A percentile compares a stretch with the other conserved stretches of the same genome.
Conservation (phyloP, 2,329 filamentous ascomycete species). For the Hypoxylon sp. region DNA sequence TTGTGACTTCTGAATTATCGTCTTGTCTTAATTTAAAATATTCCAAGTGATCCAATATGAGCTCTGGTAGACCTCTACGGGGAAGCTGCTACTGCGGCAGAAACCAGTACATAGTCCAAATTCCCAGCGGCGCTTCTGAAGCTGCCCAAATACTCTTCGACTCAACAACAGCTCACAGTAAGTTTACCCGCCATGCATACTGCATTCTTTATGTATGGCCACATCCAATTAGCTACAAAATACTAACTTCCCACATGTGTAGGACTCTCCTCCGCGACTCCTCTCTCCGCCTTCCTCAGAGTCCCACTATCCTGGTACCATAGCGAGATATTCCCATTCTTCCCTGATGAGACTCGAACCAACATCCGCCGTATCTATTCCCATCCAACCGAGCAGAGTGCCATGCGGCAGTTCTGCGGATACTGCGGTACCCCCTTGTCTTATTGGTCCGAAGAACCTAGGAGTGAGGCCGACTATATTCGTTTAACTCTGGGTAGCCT, state of each 20-base stretch:
- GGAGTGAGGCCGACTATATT: slow-evolving; percentile 81
- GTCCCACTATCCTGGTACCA: slow-evolving; percentile 87
- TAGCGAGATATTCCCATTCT: slow-evolving; percentile 80
- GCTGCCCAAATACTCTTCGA: slow-evolving; percentile 82
- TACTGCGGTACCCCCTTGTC: slow-evolving; percentile 90
- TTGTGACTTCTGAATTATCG: not conserved
- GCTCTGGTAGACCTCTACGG: slow-evolving; percentile 69
- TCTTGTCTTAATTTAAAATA: slow-evolving; percentile 1
- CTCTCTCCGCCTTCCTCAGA: slow-evolving; percentile 84
- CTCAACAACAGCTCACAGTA: slow-evolving; percentile 78
- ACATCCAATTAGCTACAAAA: slow-evolving; percentile 1
- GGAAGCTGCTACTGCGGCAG: slow-evolving; percentile 89
- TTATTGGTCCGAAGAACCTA: slow-evolving; percentile 84
- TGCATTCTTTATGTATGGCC: not conserved
- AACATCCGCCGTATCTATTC: slow-evolving; percentile 78
- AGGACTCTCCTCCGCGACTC: slow-evolving; percentile 78
- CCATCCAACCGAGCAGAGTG: slow-evolving; percentile 68
- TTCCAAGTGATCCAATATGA: slow-evolving; percentile 58
- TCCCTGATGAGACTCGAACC: slow-evolving; percentile 80
- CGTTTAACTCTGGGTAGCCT: slow-evolving; percentile 86
- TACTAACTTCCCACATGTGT: slow-evolving; percentile 27
- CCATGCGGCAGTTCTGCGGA: slow-evolving; percentile 87
- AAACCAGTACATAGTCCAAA: slow-evolving; percentile 82
- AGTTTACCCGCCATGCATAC: slow-evolving; percentile 56
- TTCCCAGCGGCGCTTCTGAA: slow-evolving; percentile 72